These are phyloP conservation scores for Ophiostoma sp. DNA, from an alignment of 2,329 filamentous ascomycete genomes.

Conservation along the genomic window DNA sequence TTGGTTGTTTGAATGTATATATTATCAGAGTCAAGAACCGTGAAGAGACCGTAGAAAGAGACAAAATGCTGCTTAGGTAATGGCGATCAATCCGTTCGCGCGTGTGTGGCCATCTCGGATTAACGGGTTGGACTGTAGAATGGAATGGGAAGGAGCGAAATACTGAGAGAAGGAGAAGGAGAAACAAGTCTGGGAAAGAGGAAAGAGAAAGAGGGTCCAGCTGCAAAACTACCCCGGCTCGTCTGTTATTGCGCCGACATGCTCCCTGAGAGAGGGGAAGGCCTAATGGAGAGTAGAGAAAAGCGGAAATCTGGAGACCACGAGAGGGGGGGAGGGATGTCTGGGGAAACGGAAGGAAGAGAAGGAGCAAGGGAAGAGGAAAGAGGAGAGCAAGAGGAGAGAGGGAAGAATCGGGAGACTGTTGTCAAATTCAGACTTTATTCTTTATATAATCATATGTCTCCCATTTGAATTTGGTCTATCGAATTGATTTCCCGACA, in stretches of 20 bases:
- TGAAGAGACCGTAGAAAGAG: not conserved
- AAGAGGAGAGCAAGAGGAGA: no score
- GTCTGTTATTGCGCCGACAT: not conserved
- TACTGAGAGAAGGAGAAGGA: not conserved
- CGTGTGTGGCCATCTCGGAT: not conserved
- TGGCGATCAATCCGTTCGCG: not conserved
- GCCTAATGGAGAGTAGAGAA: not conserved
- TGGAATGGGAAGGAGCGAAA: not conserved
- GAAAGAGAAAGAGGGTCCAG: not conserved
- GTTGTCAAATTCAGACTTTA: no score
- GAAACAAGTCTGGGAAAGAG: not conserved
- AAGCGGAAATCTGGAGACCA: not conserved
- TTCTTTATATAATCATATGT: no score
- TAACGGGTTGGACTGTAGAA: not conserved
- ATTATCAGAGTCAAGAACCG: not conserved
- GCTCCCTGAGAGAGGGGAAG: slow-evolving; percentile 2
- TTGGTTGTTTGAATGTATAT: slow-evolving; percentile 1
- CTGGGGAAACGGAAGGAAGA: slow-evolving; percentile 15
- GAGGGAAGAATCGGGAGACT: no score
- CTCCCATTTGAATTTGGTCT: no score
- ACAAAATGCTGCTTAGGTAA: not conserved
- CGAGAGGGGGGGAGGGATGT: not conserved
- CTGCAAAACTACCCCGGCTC: not conserved
- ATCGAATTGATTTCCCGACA: no score
- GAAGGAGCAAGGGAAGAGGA: not conserved